Evolutionary conservation across 805 yeast genomes (phyloP), one percentile per base, ranked within the genome.

Genomic region (Lipomyces spencermartinsiae): DNA sequence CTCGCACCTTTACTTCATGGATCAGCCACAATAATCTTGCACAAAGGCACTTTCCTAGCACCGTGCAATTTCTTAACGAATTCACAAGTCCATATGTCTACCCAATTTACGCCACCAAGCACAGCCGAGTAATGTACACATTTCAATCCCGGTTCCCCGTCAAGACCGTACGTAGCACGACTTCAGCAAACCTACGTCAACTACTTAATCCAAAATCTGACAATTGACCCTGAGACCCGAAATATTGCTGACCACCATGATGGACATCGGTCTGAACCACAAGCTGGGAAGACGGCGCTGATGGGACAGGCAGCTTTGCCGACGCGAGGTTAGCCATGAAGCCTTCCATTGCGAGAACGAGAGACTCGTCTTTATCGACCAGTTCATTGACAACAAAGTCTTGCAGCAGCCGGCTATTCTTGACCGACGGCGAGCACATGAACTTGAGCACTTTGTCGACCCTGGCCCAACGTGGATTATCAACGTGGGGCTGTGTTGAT

Each of bases 381-480:
- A 56, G 37, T 22, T 22, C 19, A n/a, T 29, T 34, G 39, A 56
- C 59, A 5, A 56, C 22, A 56, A 56, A 25, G 34, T 56, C 59
- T 33, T 56, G 59, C 8, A 56, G 29, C 22, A 34, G 34, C 12
- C 59, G 59, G n/a, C 34, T 56, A 22, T 56, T 56, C 29, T 34
- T 56, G 16, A 56, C 34, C 4, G 59, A 31, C 10, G 59, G 39
- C n/a, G 59, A 56, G 22, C 59, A n/a, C 19, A 56, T n/a, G 22
- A 56, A 56, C 5, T 56, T 34, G 16, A 56, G 59, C 37, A 56
- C 29, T 22, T 16, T 19, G 5, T 34, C 34, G 9, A 56, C 59
- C 9, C 59, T 16, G 22, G 33, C n/a, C 59, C 59, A 56, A 5
- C 5, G 37, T 12, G 59, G 29, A 34, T 56, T 29, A 25, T 53